Conservation (phyloP, 2,329 filamentous ascomycete species). For the Alternaria conjuncta region DNA sequence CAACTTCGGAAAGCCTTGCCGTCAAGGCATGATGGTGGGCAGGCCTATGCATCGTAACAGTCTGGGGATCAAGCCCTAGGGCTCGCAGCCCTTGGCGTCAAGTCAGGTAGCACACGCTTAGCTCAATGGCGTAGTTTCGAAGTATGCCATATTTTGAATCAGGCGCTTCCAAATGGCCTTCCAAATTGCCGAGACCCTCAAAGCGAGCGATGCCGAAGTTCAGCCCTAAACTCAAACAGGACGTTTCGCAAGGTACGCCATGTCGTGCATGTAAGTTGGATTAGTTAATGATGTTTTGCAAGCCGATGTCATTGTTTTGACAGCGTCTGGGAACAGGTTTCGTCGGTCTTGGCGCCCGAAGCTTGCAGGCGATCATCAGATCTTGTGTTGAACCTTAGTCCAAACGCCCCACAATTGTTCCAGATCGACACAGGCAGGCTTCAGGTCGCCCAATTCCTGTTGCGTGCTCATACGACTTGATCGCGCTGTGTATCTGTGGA, state of each 20-base stretch:
- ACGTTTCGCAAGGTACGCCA: slow-evolving; percentile 19
- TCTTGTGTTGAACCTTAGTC: slow-evolving; percentile 26
- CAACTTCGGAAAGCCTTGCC: neutral
- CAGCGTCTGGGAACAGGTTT: slow-evolving; percentile 42
- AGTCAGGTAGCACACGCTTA: slow-evolving; percentile 14
- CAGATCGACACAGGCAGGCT: neutral
- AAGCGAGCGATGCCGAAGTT: slow-evolving; percentile 8
- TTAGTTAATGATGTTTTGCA: slow-evolving; percentile 31
- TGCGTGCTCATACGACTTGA: neutral
- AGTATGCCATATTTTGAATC: slow-evolving; percentile 22
- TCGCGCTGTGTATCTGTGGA: neutral
- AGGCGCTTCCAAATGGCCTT: slow-evolving; percentile 7
- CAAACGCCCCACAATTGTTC: slow-evolving; percentile 7
- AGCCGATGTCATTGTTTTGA: slow-evolving; percentile 38
- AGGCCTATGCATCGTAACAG: slow-evolving; percentile 10
- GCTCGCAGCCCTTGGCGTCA: neutral
- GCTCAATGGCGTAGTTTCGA: slow-evolving; percentile 22
- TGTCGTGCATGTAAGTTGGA: slow-evolving; percentile 8
- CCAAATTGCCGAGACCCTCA: slow-evolving; percentile 5
- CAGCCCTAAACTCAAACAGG: slow-evolving; percentile 12
- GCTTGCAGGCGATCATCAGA: slow-evolving; percentile 29
- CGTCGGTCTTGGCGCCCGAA: slow-evolving; percentile 37
- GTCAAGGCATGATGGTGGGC: slow-evolving; percentile 12
- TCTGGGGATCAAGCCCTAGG: slow-evolving; percentile 14
- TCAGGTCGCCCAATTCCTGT: neutral